Evolutionary conservation across 169 alveolate genomes (phyloP), one percentile per base, ranked within the genome.

Genomic region (Toxoplasma gondii): DNA sequence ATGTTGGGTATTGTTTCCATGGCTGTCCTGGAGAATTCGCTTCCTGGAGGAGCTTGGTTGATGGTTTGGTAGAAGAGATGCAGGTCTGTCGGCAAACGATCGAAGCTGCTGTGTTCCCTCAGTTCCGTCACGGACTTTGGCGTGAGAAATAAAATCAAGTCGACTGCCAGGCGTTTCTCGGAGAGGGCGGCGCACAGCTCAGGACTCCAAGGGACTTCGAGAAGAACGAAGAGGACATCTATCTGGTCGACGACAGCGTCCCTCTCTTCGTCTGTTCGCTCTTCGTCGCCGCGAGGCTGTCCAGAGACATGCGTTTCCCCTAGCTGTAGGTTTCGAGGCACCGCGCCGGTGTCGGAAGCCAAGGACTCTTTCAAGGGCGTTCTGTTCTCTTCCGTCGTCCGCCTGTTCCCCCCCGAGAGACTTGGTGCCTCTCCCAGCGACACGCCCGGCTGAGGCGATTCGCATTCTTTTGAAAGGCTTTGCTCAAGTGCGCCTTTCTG

Each of bases 151-250:
- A 82, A 19, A 2, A 82, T 31, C 19, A 41, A 82, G 64, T 43
- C 67, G 67, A 82, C 38, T 31, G 16, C 90, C 17, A 43, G 34
- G 4, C 41, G 53, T 29, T 38, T 43, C 31, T 82, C 90, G 5
- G 19, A 0, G 4, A 80, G 88, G 7, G 90, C 90, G 34, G 53
- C 24, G 90, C 22, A 41, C 43, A 82, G 90, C 69, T 82, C 90
- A 0, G 17, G 67, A 1, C 31, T 22, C 53, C 69, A 39, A 12
- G 53, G 44, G 17, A 39, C 29, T 39, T 9, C 69, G 1, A 31
- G 12, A 39, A 82, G 34, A 0, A 82, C 67, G 41, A 82, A 82
- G 54, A 82, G 90, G 69, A 82, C 69, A 36, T 82, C 90, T 19
- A 82, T 34, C 12, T 5, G 41, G 4, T 43, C 90, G 29, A 82